Evolutionary conservation across 1,284 basidiomycete species (phyloP), one percentile per base, ranked within the genome.

Genomic region (Apiotrichum laibachii): DNA sequence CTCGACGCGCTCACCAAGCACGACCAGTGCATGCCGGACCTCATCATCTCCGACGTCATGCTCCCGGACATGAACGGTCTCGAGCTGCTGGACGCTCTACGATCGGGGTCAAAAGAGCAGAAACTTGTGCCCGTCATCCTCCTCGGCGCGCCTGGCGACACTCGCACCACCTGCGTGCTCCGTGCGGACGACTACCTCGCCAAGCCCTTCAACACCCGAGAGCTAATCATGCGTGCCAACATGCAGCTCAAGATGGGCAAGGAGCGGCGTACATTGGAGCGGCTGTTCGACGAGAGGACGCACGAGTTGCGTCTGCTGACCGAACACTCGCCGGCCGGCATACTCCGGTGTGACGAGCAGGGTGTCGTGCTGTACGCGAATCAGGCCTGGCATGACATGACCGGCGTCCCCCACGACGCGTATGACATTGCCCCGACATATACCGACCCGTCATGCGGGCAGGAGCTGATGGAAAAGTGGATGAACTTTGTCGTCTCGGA

Each of bases 11-110:
- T 80, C 18, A 67, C 75, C 6, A 54, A 72, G n/a, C 72, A 72
- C 45, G 55, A 65, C 33, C 59, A 58, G 16, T 53, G 50, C 9
- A 48, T 61, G 13, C 69, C 73, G 44, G 64, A 76, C 46, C 61
- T 77, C 22, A 73, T 81, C 57, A 66, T 80, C 12, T 72, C 76
- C 2, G 80, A 81, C 57, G 74, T 78, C 9, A 78, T 79, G 73
- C 78, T 81, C 76, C 78, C 78, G 6, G 64, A 67, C 34, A 66
- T 73, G 55, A 63, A 70, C 42, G 75, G 75, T 1, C 69, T 67
- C 49, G 72, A 66, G 9, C 56, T 77, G 9, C 59, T 77, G 12
- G 43, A 46, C 1, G 68, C 63, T 0, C 50, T 77, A 11, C 66
- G 66, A 1, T 37, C 43, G 48, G 59, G 56, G 10, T 59, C 63